Conservation (phyloP, 129 eudicot genomes). For the Helianthus tuberosus region DNA sequence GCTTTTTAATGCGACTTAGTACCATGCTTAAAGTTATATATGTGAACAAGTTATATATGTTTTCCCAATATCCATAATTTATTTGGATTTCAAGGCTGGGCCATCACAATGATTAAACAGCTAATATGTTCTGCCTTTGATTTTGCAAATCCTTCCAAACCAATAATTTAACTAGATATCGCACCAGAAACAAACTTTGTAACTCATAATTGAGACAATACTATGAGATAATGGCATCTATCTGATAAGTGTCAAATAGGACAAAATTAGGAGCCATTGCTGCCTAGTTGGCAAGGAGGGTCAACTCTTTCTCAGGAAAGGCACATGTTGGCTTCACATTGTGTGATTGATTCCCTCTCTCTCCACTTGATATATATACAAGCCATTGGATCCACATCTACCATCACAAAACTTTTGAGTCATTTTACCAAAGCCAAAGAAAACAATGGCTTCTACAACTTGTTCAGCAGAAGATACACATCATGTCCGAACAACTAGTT, state of each 20-base stretch:
- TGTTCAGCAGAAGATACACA: constrained; percentile 21
- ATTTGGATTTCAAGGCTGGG: constrained; percentile 28
- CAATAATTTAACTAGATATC: constrained; percentile 28
- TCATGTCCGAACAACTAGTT: constrained; percentile 52
- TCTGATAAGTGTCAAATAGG: constrained; percentile 19
- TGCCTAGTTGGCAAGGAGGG: constrained; percentile 39
- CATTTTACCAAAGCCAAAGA: not conserved
- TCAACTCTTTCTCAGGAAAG: constrained; percentile 33
- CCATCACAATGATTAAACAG: constrained; percentile 39
- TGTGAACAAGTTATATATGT: constrained; percentile 16
- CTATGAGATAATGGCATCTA: constrained; percentile 26
- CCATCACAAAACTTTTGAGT: constrained; percentile 24
- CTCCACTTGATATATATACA: constrained; percentile 26
- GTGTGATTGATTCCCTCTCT: constrained; percentile 15
- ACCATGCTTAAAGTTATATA: not conserved
- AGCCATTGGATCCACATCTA: constrained; percentile 16
- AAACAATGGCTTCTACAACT: constrained; percentile 36
- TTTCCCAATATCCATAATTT: constrained; percentile 23
- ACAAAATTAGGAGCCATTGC: constrained; percentile 32
- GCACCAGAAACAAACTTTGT: constrained; percentile 36
- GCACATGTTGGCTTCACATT: constrained; percentile 45
- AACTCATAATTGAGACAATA: constrained; percentile 31
- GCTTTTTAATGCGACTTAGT: not conserved
- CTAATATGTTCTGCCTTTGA: constrained; percentile 40
- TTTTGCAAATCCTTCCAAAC: constrained; percentile 41